Evolutionary conservation across 2,329 filamentous ascomycete species (phyloP).

Genomic region (Triangularia verruculosa): DNA sequence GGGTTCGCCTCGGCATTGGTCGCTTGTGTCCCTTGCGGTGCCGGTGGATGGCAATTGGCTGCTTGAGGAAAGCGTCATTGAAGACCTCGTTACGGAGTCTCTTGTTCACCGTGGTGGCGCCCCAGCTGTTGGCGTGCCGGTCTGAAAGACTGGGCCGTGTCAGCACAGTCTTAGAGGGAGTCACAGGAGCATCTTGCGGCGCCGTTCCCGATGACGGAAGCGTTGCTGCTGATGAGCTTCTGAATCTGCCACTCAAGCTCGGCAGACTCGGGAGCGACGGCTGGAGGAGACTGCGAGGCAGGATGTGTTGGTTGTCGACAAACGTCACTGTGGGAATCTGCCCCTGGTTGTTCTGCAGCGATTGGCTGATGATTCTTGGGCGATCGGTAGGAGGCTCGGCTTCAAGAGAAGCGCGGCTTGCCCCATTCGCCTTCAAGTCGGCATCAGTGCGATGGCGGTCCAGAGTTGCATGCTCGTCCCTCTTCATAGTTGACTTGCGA

Average conservation of each 20-base stretch:
- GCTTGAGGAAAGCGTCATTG: constrained; percentile 84
- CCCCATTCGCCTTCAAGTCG: constrained; percentile 21
- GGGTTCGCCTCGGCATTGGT: constrained; percentile 49
- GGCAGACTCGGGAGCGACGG: constrained; percentile 41
- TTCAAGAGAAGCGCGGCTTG: constrained; percentile 20
- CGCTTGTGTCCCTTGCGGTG: constrained; percentile 62
- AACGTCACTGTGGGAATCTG: constrained; percentile 87
- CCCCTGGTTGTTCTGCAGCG: constrained; percentile 61
- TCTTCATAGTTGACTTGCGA: constrained; percentile 55
- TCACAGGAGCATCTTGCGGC: constrained; percentile 9
- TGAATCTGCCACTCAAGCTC: constrained; percentile 33
- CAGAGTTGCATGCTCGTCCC: constrained; percentile 41
- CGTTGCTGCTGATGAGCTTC: constrained; percentile 37
- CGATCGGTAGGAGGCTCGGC: constrained; percentile 29
- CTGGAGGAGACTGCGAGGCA: constrained; percentile 78
- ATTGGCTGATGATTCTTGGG: constrained; percentile 64
- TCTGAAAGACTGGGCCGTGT: constrained; percentile 49
- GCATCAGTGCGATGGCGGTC: constrained; percentile 38
- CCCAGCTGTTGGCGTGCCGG: constrained; percentile 69
- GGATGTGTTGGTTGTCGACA: constrained; percentile 89
- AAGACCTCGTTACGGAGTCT: constrained; percentile 86
- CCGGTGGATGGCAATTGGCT: constrained; percentile 76
- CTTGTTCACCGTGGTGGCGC: constrained; percentile 87
- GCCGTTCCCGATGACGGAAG: constrained; percentile 19
- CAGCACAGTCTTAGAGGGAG: constrained; percentile 7